A percentile compares a stretch with the other conserved stretches of the same genome.
Conservation (phyloP, 2,329 filamentous ascomycete genomes). For the Akanthomyces lecanii region DNA sequence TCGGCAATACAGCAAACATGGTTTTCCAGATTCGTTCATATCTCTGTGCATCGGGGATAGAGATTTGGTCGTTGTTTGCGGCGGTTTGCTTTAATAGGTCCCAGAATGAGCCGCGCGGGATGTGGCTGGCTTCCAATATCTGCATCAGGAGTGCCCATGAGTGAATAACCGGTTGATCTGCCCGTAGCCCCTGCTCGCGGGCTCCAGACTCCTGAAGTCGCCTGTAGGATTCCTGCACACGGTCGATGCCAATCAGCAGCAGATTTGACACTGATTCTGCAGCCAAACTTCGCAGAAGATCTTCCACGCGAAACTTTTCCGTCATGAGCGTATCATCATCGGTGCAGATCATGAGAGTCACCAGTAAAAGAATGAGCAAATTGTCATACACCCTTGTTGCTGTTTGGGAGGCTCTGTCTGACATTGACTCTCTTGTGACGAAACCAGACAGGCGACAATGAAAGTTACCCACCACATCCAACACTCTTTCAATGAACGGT, state of each 20-base stretch:
- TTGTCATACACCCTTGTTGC: conserved; percentile 25
- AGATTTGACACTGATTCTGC: conserved; percentile 38
- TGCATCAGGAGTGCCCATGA: conserved; percentile 59
- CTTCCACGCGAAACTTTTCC: conserved; percentile 45
- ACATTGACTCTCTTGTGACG: conserved; percentile 5
- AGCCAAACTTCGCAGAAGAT: conserved; percentile 41
- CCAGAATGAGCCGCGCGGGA: conserved; percentile 57
- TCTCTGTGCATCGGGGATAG: conserved; percentile 38
- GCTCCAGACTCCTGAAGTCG: conserved; percentile 41
- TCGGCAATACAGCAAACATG: conserved; percentile 57
- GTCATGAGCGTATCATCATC: conserved; percentile 28
- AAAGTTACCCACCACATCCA: conserved; percentile 42
- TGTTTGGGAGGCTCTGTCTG: conserved; percentile 19
- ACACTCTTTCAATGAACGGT: conserved; percentile 40
- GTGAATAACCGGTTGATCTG: conserved; percentile 41
- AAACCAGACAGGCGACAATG: conserved; percentile 27
- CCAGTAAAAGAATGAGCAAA: conserved; percentile 31
- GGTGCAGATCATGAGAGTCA: conserved; percentile 42
- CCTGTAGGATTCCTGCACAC: conserved; percentile 44
- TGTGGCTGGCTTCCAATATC: conserved; percentile 44
- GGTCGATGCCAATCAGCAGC: conserved; percentile 37
- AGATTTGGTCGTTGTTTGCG: conserved; percentile 30
- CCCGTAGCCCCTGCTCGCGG: conserved; percentile 49
- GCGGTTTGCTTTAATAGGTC: conserved; percentile 48
- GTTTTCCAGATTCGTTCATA: conserved; percentile 56